Conservation (phyloP, 2,329 filamentous ascomycete species). For the Penicillium brevicompactum region DNA sequence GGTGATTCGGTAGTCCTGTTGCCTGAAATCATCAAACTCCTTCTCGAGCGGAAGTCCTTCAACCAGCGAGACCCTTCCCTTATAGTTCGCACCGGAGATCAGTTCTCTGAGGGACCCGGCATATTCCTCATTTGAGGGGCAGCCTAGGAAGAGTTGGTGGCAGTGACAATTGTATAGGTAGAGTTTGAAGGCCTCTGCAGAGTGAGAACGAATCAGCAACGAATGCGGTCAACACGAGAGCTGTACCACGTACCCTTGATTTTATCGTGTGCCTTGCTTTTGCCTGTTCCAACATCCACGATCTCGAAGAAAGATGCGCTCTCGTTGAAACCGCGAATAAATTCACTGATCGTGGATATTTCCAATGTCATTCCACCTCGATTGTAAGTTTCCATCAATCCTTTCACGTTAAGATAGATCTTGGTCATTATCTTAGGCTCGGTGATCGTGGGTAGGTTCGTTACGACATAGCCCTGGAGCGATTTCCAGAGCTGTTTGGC, state of each 20-base stretch:
- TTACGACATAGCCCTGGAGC: slow-evolving; percentile 47
- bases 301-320: slow-evolving; percentile 54
- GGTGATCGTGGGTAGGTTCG: slow-evolving; percentile 44
- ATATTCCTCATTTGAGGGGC: slow-evolving; percentile 60
- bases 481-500: slow-evolving; percentile 51
- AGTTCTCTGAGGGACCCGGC: slow-evolving; percentile 55
- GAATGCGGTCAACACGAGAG: neutral
- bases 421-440: slow-evolving; percentile 53
- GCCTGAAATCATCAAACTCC: slow-evolving; percentile 48
- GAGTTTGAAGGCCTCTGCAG: slow-evolving; percentile 56
- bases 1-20: slow-evolving; percentile 51
- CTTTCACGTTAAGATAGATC: slow-evolving; percentile 57
- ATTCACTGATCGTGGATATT: slow-evolving; percentile 50
- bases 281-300: slow-evolving; percentile 50
- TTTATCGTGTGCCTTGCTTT: slow-evolving; percentile 51
- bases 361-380: slow-evolving; percentile 49
- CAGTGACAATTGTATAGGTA: slow-evolving; percentile 61
- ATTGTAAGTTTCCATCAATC: slow-evolving; percentile 52
- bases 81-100: slow-evolving; percentile 46
- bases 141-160: slow-evolving; percentile 62
- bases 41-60: slow-evolving; percentile 60
- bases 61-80: slow-evolving; percentile 56
- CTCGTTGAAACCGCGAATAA: slow-evolving; percentile 58
- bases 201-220: slow-evolving; percentile 27
- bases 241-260: slow-evolving; percentile 44